These are phyloP conservation scores for Zygoascus flipseniorum DNA, from an alignment of 805 yeast genomes.

Conservation along the genomic window DNA sequence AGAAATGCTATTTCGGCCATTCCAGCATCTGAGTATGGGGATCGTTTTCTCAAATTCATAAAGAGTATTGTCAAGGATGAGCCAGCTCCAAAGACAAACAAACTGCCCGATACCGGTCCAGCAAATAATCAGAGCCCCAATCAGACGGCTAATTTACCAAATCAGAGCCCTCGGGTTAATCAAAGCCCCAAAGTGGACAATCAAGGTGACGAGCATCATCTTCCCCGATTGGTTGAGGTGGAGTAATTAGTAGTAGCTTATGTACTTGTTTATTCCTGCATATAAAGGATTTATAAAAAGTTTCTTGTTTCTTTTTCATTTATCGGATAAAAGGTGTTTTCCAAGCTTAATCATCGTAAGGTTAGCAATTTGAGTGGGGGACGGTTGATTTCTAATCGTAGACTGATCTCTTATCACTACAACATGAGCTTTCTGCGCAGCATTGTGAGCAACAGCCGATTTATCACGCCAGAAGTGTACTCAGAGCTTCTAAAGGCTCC, in stretches of 20 bases:
- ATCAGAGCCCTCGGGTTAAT: not conserved
- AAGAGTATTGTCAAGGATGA: slow-evolving; percentile 10
- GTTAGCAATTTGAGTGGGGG: too few relatives aligned
- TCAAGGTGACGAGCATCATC: not conserved
- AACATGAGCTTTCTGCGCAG: not conserved
- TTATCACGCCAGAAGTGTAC: not conserved
- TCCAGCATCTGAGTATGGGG: slow-evolving; percentile 87
- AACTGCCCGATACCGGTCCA: not conserved
- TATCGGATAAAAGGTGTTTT: not conserved
- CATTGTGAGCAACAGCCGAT: not conserved
- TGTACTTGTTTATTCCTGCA: not conserved
- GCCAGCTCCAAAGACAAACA: not conserved
- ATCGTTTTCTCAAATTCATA: slow-evolving; percentile 71
- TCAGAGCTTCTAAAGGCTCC: not conserved
- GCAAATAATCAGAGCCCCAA: not conserved
- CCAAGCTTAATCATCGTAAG: too few relatives aligned
- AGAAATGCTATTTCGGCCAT: slow-evolving; percentile 73
- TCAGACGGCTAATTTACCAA: not conserved
- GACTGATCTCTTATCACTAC: not conserved
- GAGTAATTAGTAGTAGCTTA: not conserved
- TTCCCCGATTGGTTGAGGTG: not conserved
- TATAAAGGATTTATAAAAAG: not conserved
- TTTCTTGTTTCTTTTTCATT: not conserved
- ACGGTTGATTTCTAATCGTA: not conserved
- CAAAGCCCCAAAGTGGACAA: not conserved